phyloP scores from a whole-genome alignment of 129 eudicot species.

The Lonicera japonica region DNA sequence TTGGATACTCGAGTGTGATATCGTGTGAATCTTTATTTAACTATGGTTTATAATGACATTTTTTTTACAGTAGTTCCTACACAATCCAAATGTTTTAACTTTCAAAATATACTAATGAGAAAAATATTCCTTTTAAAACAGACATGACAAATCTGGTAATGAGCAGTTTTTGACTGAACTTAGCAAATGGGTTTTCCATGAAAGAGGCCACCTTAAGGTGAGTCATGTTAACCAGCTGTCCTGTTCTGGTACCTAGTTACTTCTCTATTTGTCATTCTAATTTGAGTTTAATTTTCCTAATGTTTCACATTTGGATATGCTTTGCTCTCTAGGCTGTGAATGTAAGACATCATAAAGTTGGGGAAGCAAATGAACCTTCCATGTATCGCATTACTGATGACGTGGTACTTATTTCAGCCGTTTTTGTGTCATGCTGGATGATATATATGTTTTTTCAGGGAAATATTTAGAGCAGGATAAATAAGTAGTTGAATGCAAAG shows the following conservation, averaged over 20 bases:
- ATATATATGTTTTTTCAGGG: background rate
- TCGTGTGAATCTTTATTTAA: no score
- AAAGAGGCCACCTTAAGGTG: slow-evolving; percentile 63
- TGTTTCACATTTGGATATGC: no score
- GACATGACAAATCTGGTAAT: slow-evolving; percentile 48
- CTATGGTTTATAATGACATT: no score
- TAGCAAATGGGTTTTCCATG: slow-evolving; percentile 68
- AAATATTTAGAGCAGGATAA: no score
- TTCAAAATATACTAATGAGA: no score
- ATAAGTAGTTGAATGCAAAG: background rate
- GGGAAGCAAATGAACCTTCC: slow-evolving; percentile 42
- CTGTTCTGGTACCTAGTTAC: no score
- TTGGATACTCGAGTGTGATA: no score
- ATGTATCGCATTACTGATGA: slow-evolving; percentile 53
- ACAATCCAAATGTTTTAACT: no score
- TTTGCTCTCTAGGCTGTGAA: slow-evolving; percentile 31
- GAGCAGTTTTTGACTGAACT: slow-evolving; percentile 53
- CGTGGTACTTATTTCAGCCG: slow-evolving; percentile 23
- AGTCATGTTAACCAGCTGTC: background rate
- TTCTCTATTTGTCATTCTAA: no score
- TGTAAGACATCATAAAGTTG: slow-evolving; percentile 50
- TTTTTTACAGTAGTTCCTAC: no score
- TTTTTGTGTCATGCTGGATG: no score
- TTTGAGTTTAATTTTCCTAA: no score
- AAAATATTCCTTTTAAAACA: slow-evolving; percentile 10